These are phyloP conservation scores for Auricularia heimuer DNA, from an alignment of 768 basidiomycete genomes.

Conservation along the genomic window DNA sequence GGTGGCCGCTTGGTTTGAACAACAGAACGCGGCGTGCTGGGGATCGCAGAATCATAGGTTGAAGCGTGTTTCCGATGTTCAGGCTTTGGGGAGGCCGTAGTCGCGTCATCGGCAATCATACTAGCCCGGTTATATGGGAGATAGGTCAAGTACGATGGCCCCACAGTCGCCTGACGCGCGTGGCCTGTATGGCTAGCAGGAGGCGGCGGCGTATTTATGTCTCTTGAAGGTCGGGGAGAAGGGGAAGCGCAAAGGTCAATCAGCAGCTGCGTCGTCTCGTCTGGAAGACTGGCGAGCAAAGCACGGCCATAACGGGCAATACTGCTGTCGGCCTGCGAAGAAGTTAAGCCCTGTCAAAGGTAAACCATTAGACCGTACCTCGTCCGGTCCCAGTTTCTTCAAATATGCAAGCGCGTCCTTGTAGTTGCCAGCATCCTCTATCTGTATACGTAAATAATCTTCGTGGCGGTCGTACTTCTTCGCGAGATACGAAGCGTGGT, in stretches of 20 bases:
- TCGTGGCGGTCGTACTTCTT: constrained; percentile 86
- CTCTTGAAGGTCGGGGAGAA: constrained; percentile 14
- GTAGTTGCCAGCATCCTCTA: constrained; percentile 83
- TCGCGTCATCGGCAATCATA: constrained; percentile 5
- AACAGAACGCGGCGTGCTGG: constrained; percentile 6
- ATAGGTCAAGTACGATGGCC: constrained; percentile 69
- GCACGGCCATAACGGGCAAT: constrained; percentile 82
- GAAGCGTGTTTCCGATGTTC: constrained; percentile 12
- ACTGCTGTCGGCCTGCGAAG: constrained; percentile 69
- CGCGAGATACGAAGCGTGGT: constrained; percentile 89
- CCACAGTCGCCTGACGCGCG: constrained; percentile 19
- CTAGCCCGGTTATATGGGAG: constrained; percentile 60
- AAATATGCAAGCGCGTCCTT: constrained; percentile 75
- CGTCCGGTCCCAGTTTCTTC: constrained; percentile 64
- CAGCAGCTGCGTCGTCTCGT: constrained; percentile 82
- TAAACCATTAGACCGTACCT: constrained; percentile 36
- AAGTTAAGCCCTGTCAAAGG: too few relatives aligned
- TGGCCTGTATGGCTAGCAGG: constrained; percentile 11
- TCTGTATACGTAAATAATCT: constrained; percentile 86
- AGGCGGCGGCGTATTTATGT: constrained; percentile 26
- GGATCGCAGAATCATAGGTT: constrained; percentile 10
- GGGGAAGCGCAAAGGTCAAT: constrained; percentile 79
- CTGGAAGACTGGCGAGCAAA: constrained; percentile 70
- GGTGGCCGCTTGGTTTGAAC: neutral
- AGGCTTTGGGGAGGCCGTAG: constrained; percentile 4